phyloP scores from a whole-genome alignment of 805 yeast genomes.

The Myxozyma neotropica region DNA sequence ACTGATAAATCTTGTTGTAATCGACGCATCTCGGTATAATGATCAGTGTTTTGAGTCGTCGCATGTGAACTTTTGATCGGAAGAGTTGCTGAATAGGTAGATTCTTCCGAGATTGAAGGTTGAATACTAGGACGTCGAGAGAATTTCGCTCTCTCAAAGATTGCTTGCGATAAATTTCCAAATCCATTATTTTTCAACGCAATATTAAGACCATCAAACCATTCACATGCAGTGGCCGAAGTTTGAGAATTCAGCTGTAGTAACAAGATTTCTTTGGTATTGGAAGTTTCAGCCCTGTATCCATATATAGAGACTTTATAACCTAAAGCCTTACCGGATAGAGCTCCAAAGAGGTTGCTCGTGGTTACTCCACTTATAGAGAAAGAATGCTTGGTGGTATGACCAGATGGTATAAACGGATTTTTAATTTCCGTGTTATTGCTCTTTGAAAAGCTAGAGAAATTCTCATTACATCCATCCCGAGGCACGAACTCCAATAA shows the following conservation, averaged over 20 bases:
- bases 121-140: too few relatives aligned
- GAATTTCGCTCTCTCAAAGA: too few relatives aligned
- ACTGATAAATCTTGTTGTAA: not conserved
- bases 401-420: not conserved
- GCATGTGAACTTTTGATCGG: too few relatives aligned
- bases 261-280: conserved; percentile 1
- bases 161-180: not conserved
- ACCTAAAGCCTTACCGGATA: not conserved
- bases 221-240: conserved; percentile 10
- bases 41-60: too few relatives aligned
- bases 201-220: conserved; percentile 26
- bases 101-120: not conserved
- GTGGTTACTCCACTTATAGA: not conserved
- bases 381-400: not conserved
- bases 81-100: not conserved
- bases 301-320: conserved; percentile 16
- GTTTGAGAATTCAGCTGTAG: conserved; percentile 15
- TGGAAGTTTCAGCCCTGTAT: not conserved
- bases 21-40: not conserved
- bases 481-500: not conserved
- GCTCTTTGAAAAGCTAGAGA: too few relatives aligned
- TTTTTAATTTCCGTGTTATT: too few relatives aligned
- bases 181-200: conserved; percentile 13
- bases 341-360: not conserved
- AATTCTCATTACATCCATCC: too few relatives aligned